Percentiles rank a stretch among this genome's conserved stretches.
phyloP scores from a whole-genome alignment of 108 stramenopile genomes.

The Pelagomonas calceolata region DNA sequence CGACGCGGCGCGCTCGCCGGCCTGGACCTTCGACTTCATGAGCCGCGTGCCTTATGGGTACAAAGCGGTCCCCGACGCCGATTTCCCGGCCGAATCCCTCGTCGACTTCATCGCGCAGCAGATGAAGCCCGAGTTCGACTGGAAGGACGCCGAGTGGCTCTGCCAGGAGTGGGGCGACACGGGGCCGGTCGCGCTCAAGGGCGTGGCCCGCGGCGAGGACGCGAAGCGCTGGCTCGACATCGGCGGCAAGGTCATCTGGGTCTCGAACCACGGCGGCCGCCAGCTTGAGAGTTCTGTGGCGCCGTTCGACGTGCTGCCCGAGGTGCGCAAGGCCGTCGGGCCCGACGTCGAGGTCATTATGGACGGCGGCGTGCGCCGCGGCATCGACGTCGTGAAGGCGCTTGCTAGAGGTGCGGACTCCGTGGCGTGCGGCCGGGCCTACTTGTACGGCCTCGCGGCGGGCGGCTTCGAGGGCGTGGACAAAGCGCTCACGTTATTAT shows the following conservation, averaged over 20 bases:
- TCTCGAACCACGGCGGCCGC: conserved; percentile 93
- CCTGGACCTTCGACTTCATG: too few relatives aligned
- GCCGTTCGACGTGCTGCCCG: conserved; percentile 86
- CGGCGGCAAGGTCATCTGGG: conserved; percentile 92
- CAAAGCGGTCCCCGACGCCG: conserved; percentile 36
- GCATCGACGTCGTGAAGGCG: conserved; percentile 91
- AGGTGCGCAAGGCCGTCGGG: conserved; percentile 80
- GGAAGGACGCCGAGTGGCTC: conserved; percentile 93
- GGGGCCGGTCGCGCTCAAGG: conserved; percentile 82
- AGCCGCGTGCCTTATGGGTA: too few relatives aligned
- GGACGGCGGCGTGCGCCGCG: conserved; percentile 94
- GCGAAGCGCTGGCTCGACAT: conserved; percentile 70
- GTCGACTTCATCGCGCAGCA: conserved; percentile 91
- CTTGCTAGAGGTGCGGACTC: conserved; percentile 84
- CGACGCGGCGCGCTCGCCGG: neutral
- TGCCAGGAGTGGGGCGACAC: conserved; percentile 67
- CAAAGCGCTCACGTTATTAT: conserved; percentile 36
- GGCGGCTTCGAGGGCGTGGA: conserved; percentile 54
- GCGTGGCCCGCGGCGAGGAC: conserved; percentile 88
- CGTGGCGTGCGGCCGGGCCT: conserved; percentile 90
- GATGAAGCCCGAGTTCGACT: conserved; percentile 79
- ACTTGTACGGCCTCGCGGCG: conserved; percentile 87
- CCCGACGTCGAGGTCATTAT: conserved; percentile 83
- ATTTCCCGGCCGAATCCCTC: conserved; percentile 76
- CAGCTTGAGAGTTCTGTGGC: conserved; percentile 90